These are phyloP conservation scores for Fistulifera pelliculosa DNA, from an alignment of 108 stramenopile species.

Conservation along the genomic window DNA sequence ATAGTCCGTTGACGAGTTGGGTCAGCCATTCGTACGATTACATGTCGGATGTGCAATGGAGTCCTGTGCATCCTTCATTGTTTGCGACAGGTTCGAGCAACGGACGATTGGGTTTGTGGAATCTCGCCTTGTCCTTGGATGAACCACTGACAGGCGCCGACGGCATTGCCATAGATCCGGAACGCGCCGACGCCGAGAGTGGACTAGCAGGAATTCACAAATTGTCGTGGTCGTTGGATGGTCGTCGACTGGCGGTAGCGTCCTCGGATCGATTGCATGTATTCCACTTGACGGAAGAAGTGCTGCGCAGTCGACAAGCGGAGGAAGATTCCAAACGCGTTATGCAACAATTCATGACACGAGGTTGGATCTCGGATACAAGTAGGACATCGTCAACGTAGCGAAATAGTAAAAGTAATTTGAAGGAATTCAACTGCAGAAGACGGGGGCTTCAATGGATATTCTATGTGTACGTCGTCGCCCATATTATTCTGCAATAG, in stretches of 20 bases:
- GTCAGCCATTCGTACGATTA: slow-evolving; percentile 84
- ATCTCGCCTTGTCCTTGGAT: slow-evolving; percentile 68
- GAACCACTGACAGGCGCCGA: slow-evolving; percentile 72
- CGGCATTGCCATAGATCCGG: slow-evolving; percentile 59
- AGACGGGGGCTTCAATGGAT: no score
- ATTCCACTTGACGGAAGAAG: slow-evolving; percentile 61
- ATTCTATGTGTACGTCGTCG: no score
- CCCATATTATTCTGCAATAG: no score
- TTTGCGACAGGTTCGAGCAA: slow-evolving; percentile 82
- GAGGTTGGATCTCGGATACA: no score
- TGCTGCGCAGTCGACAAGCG: slow-evolving; percentile 60
- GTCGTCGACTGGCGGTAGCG: slow-evolving; percentile 69
- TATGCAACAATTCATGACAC: no score
- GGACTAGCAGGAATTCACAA: slow-evolving; percentile 55
- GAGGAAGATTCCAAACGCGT: slow-evolving; percentile 31
- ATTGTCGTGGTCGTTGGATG: slow-evolving; percentile 72
- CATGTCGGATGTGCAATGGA: slow-evolving; percentile 89
- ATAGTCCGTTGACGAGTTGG: slow-evolving; percentile 59
- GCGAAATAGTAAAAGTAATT: no score
- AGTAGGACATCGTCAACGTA: no score
- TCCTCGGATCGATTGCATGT: slow-evolving; percentile 73
- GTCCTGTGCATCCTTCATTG: slow-evolving; percentile 67
- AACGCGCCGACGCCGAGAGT: slow-evolving; percentile 13
- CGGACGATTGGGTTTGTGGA: slow-evolving; percentile 79
- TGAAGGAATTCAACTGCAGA: no score